phyloP scores from a whole-genome alignment of 2,329 filamentous ascomycete genomes.

The Lachnellula arida region DNA sequence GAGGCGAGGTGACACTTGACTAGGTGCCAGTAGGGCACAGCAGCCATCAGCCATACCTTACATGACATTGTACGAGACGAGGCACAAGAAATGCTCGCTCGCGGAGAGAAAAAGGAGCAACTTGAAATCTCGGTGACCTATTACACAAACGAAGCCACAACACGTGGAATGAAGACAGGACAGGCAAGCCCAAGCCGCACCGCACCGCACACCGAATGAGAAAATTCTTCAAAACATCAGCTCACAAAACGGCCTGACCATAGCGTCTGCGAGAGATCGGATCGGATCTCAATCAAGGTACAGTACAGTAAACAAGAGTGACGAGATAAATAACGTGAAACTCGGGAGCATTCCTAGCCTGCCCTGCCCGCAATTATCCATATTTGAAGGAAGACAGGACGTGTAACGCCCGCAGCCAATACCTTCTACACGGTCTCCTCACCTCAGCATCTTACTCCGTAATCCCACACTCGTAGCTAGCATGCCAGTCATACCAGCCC shows the following conservation, averaged over 20 bases:
- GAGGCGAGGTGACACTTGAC: not conserved
- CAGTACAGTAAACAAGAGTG: not conserved
- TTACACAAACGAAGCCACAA: not conserved
- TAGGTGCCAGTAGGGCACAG: not conserved
- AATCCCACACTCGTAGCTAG: not conserved
- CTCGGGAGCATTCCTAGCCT: not conserved
- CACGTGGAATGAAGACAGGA: not conserved
- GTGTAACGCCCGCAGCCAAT: constrained; percentile 1
- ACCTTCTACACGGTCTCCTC: not conserved
- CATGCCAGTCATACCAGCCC: not conserved
- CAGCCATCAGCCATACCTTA: not conserved
- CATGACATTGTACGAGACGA: not conserved
- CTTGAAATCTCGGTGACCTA: not conserved
- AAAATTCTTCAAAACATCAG: not conserved
- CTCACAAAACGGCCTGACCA: not conserved
- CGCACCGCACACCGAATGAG: not conserved
- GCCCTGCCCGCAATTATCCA: not conserved
- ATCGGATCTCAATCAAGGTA: too few relatives aligned
- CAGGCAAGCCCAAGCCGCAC: too few relatives aligned
- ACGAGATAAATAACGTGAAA: not conserved
- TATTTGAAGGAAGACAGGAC: not conserved
- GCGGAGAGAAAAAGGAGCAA: not conserved
- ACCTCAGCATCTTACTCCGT: not conserved
- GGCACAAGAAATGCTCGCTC: not conserved
- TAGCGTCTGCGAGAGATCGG: not conserved